Conservation (phyloP, 1,284 basidiomycete genomes). For the Ustilago shanxiensis region DNA sequence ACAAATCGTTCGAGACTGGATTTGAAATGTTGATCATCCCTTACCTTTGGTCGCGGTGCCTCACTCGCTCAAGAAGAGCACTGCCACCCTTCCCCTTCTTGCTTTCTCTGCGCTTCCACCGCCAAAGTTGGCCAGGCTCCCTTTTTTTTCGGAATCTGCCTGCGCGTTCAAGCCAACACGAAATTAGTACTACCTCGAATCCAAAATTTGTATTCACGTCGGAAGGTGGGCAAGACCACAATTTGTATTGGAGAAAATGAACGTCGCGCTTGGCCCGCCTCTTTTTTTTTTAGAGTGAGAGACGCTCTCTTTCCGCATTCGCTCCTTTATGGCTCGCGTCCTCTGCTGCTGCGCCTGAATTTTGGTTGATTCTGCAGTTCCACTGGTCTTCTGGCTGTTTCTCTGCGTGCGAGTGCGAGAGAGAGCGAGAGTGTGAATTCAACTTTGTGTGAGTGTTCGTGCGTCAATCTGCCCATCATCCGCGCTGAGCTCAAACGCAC, state of each 20-base stretch:
- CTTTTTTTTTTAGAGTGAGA: neutral
- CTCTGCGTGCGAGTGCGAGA: slow-evolving; percentile 12
- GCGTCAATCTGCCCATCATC: slow-evolving; percentile 3
- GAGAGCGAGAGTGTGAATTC: slow-evolving; percentile 1
- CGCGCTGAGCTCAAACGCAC: slow-evolving; percentile 1
- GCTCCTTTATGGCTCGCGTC: neutral
- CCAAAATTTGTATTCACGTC: neutral
- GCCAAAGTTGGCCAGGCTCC: neutral
- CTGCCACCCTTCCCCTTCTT: slow-evolving; percentile 7
- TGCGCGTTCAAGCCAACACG: slow-evolving; percentile 11
- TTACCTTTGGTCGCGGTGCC: slow-evolving; percentile 12
- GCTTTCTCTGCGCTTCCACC: slow-evolving; percentile 12
- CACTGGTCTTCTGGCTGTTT: slow-evolving; percentile 8
- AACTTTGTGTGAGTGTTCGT: slow-evolving; percentile 11
- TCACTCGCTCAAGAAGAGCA: neutral
- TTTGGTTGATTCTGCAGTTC: neutral
- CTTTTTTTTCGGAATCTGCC: neutral
- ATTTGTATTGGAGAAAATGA: neutral
- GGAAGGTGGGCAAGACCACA: no score
- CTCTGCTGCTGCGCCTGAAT: slow-evolving; percentile 5
- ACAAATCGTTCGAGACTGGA: neutral
- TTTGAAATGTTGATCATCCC: slow-evolving; percentile 4
- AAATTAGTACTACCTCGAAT: neutral
- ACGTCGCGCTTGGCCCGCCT: slow-evolving; percentile 1
- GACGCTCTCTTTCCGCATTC: neutral